Evolutionary conservation across 805 yeast species (phyloP), one percentile per base, ranked within the genome.

Genomic region (Wickerhamomyces tratensis): DNA sequence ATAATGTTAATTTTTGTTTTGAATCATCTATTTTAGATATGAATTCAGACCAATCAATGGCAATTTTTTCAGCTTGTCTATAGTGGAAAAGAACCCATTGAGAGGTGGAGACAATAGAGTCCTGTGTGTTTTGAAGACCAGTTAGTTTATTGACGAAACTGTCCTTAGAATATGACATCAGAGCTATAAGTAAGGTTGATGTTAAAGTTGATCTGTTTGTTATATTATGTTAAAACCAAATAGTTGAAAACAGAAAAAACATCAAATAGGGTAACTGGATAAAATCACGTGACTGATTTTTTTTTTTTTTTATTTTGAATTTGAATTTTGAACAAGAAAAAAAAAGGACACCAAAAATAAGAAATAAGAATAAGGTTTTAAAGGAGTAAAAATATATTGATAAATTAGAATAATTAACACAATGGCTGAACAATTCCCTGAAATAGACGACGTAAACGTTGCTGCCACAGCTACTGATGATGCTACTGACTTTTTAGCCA

Each of bases 371-470:
- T n/a, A n/a, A 29, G 31, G 8, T 11, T 9, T 7, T 29, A 29
- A 29, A 29, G 8, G 20, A 20, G 20, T 20, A 20, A 20, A 20
- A 20, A 20, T 20, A 2, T 20, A 20, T 20, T 20, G 20, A 20
- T 20, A 20, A 20, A 20, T 20, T 20, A 20, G 20, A 20, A 20
- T 20, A 20, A 20, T 20, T 20, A 5, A 33, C 43, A 46, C 44
- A 42, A 81, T 81, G 86, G 77, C 86, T 43, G 91, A 84, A 48
- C 81, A 82, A 63, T 83, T 77, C 60, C 93, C 94, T 39, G 87
- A 76, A 47, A 67, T 82, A 49, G 79, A 74, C 41, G 72, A 75
- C 38, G 64, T 63, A 34, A 56, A 51, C 33, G 61, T 58, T 39
- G 61, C 56, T 30, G 58, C 48, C 26, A 57, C 50, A 29, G 66